Conservation (phyloP, 768 basidiomycete species). For the Mrakia blollopis region DNA sequence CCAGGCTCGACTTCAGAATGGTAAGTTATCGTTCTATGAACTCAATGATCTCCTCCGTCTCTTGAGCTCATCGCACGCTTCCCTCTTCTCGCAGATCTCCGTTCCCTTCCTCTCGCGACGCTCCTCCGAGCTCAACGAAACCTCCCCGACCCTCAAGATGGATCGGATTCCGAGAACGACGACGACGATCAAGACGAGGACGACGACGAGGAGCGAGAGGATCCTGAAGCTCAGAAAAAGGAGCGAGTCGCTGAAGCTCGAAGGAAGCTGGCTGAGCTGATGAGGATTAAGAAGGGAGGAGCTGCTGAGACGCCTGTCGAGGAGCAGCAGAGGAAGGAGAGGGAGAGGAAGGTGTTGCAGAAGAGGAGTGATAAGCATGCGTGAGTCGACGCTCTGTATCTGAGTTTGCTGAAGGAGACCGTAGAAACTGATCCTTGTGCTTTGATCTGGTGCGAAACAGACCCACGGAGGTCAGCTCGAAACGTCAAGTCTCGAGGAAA, state of each 20-base stretch:
- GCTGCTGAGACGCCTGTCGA: conserved; percentile 47
- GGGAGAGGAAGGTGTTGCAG: conserved; percentile 49
- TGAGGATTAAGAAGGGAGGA: conserved; percentile 28
- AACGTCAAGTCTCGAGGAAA: conserved; percentile 70
- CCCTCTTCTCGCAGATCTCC: conserved; percentile 51
- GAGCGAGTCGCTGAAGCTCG: conserved; percentile 29
- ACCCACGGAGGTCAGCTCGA: conserved; percentile 75
- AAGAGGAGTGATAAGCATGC: conserved; percentile 79
- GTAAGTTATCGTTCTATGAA: conserved; percentile 34
- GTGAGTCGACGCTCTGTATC: conserved; percentile 51
- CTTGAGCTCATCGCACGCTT: background rate
- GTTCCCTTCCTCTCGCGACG: conserved; percentile 59
- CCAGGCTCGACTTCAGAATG: conserved; percentile 37
- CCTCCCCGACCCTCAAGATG: conserved; percentile 40
- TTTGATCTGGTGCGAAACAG: conserved; percentile 50
- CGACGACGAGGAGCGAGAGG: conserved; percentile 45
- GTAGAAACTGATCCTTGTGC: background rate
- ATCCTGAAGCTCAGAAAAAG: conserved; percentile 28
- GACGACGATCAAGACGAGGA: conserved; percentile 40
- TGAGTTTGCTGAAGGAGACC: background rate
- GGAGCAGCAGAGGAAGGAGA: conserved; percentile 48
- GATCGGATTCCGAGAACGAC: conserved; percentile 10
- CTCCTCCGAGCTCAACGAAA: conserved; percentile 61
- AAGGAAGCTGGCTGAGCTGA: conserved; percentile 26
- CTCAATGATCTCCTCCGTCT: background rate